These are phyloP conservation scores for Rhododendron griersonianum DNA, from an alignment of 148 eudicot genomes.

Conservation along the genomic window DNA sequence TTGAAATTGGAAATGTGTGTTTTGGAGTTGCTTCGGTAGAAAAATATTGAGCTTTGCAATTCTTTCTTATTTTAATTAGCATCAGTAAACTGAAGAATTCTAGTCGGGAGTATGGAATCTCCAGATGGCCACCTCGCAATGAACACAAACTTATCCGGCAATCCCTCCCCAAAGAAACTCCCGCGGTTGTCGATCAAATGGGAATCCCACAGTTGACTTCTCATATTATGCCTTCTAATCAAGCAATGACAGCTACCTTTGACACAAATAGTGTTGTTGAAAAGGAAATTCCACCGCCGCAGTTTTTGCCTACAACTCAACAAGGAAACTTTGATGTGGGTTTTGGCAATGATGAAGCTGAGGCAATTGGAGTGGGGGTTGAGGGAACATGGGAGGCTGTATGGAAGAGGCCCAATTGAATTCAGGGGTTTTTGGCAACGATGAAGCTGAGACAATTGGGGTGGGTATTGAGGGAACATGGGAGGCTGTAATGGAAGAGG, in stretches of 20 bases:
- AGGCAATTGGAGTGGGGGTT: no score
- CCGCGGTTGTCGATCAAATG: neutral
- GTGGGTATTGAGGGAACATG: no score
- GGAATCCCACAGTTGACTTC: neutral
- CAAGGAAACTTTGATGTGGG: no score
- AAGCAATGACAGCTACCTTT: neutral
- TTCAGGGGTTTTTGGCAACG: no score
- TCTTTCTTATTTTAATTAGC: neutral
- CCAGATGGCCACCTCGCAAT: neutral
- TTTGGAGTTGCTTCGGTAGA: no score
- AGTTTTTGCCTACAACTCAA: no score
- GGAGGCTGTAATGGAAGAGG: no score
- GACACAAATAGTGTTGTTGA: neutral
- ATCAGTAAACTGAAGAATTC: neutral
- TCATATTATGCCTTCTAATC: neutral
- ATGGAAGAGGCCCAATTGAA: no score
- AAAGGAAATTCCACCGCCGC: neutral
- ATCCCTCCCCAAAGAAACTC: neutral
- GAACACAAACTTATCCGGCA: neutral
- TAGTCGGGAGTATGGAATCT: neutral
- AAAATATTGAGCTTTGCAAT: neutral
- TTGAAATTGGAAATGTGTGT: no score
- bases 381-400: no score
- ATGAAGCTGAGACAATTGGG: no score
- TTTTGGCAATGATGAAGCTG: no score